Conservation (phyloP, 2,329 filamentous ascomycete species). For the Lithohypha guttulata region DNA sequence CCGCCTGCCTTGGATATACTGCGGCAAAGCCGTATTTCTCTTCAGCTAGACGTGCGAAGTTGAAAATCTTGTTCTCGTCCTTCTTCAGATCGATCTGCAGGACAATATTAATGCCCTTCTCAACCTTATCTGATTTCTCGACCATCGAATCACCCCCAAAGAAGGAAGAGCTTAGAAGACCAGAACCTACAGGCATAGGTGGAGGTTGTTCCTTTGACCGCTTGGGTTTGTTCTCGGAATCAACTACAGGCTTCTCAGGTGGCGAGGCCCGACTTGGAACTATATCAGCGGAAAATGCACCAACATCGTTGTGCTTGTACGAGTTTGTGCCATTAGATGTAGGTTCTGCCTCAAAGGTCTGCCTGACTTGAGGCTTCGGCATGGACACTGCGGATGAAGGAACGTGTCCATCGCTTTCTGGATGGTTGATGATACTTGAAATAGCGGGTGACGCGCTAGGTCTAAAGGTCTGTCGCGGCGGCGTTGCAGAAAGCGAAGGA, state of each 20-base stretch:
- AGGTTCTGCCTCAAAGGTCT: slow-evolving; percentile 10
- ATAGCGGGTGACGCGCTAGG: slow-evolving; percentile 89
- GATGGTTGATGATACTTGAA: slow-evolving; percentile 74
- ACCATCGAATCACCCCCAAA: slow-evolving; percentile 44
- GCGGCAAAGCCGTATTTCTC: slow-evolving; percentile 92
- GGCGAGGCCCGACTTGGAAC: slow-evolving; percentile 28
- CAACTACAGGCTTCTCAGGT: slow-evolving; percentile 35
- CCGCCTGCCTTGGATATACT: slow-evolving; percentile 79
- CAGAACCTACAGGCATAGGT: slow-evolving; percentile 51
- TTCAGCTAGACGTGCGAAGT: slow-evolving; percentile 88
- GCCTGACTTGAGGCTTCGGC: slow-evolving; percentile 8
- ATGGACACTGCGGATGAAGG: slow-evolving; percentile 13
- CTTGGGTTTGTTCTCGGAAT: slow-evolving; percentile 46
- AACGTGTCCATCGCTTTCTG: slow-evolving; percentile 5
- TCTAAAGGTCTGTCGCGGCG: slow-evolving; percentile 44
- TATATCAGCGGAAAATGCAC: slow-evolving; percentile 18
- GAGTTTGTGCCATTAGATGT: slow-evolving; percentile 9
- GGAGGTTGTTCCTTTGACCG: slow-evolving; percentile 46
- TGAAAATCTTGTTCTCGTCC: slow-evolving; percentile 80
- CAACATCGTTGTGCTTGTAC: slow-evolving; percentile 16
- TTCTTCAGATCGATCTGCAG: slow-evolving; percentile 72
- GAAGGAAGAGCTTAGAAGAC: slow-evolving; percentile 51
- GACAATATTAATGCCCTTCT: slow-evolving; percentile 62
- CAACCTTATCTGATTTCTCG: slow-evolving; percentile 31
- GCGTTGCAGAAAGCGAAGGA: slow-evolving; percentile 48